phyloP scores from a whole-genome alignment of 2,329 filamentous ascomycete species.

The Cercospora zeae-maydis region DNA sequence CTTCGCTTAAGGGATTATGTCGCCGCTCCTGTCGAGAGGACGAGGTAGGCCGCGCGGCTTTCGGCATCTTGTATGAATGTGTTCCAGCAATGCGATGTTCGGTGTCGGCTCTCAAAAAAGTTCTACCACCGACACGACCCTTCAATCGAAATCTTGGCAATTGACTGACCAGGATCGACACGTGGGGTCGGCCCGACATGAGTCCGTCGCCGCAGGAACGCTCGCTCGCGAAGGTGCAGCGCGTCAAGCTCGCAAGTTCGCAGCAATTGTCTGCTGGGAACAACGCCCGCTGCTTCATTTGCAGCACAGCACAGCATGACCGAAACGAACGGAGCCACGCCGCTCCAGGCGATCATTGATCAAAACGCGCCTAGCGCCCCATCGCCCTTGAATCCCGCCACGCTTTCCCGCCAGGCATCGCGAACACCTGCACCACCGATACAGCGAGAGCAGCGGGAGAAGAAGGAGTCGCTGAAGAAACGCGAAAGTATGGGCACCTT shows the following conservation, averaged over 20 bases:
- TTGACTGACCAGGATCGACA: slow-evolving; percentile 5
- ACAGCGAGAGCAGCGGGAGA: slow-evolving; percentile 51
- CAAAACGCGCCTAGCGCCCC: slow-evolving; percentile 64
- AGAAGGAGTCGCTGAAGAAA: slow-evolving; percentile 51
- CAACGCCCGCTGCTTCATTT: background rate
- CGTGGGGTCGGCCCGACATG: slow-evolving; percentile 8
- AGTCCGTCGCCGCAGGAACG: slow-evolving; percentile 6
- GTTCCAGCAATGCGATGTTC: background rate
- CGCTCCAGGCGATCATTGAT: slow-evolving; percentile 18
- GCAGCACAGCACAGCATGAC: slow-evolving; percentile 10
- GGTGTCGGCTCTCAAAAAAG: background rate
- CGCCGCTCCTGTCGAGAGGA: slow-evolving; percentile 60
- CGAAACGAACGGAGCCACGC: slow-evolving; percentile 12
- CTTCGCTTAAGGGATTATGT: slow-evolving; percentile 89
- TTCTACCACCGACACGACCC: slow-evolving; percentile 4
- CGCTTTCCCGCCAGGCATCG: slow-evolving; percentile 27
- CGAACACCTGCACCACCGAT: slow-evolving; percentile 38
- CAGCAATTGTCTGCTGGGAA: background rate
- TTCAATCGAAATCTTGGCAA: background rate
- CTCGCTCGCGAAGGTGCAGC: slow-evolving; percentile 1
- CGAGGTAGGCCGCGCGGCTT: slow-evolving; percentile 57
- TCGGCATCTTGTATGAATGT: slow-evolving; percentile 58
- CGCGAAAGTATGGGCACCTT: slow-evolving; percentile 41
- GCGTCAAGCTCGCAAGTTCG: slow-evolving; percentile 10
- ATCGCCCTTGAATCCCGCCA: slow-evolving; percentile 69